These are phyloP conservation scores for Sclerotinia spermophila DNA, from an alignment of 2,329 filamentous ascomycete genomes.

Conservation along the genomic window DNA sequence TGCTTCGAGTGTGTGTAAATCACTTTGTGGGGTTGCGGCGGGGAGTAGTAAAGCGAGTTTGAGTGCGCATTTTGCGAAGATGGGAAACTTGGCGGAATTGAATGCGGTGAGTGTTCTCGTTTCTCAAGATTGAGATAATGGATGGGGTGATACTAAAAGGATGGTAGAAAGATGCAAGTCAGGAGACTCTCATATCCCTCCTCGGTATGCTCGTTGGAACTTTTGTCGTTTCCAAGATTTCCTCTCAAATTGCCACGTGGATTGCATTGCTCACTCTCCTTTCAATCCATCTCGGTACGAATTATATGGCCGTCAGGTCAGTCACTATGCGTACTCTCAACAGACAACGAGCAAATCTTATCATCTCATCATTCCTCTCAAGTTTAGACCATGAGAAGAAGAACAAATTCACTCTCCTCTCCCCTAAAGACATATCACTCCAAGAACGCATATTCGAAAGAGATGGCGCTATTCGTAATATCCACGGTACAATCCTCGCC, in stretches of 20 bases:
- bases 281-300: slow-evolving; percentile 73
- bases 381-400: neutral
- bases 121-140: neutral
- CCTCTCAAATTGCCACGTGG: slow-evolving; percentile 70
- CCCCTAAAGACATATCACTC: slow-evolving; percentile 60
- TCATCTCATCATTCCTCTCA: slow-evolving; percentile 58
- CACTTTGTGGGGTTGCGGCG: slow-evolving; percentile 84
- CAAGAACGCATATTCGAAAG: slow-evolving; percentile 33
- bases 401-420: slow-evolving; percentile 43
- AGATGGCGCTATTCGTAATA: slow-evolving; percentile 48
- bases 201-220: slow-evolving; percentile 83
- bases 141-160: slow-evolving; percentile 16
- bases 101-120: slow-evolving; percentile 62
- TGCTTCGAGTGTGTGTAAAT: slow-evolving; percentile 57
- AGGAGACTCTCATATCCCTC: slow-evolving; percentile 89
- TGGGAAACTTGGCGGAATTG: slow-evolving; percentile 84
- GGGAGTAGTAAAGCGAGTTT: slow-evolving; percentile 87
- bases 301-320: slow-evolving; percentile 78
- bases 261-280: slow-evolving; percentile 67
- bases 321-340: slow-evolving; percentile 85
- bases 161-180: slow-evolving; percentile 73
- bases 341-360: slow-evolving; percentile 76
- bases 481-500: slow-evolving; percentile 45
- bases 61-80: slow-evolving; percentile 84
- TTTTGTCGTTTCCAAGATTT: slow-evolving; percentile 72